Evolutionary conservation across 2,329 filamentous ascomycete species (phyloP).

Genomic region (Penicillium polonicum): DNA sequence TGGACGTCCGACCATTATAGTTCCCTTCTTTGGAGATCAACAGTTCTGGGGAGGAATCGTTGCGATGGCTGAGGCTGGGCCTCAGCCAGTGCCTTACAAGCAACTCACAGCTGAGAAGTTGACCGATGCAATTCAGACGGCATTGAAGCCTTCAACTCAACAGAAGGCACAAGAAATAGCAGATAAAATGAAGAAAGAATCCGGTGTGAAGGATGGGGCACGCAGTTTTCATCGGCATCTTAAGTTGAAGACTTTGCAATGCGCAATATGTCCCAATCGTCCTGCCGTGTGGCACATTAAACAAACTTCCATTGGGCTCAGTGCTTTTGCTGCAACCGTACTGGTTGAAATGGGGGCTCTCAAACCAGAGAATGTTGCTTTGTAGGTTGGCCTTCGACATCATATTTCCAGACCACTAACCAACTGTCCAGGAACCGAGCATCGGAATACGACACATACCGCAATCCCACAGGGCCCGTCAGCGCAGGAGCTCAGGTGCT

Average conservation of each 20-base stretch:
- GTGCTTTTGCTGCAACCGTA: constrained; percentile 69
- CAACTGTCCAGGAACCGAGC: constrained; percentile 46
- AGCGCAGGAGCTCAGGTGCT: constrained; percentile 74
- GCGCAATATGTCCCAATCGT: constrained; percentile 65
- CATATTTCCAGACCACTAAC: constrained; percentile 27
- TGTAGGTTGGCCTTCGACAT: constrained; percentile 49
- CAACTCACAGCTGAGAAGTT: constrained; percentile 65
- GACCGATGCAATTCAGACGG: constrained; percentile 61
- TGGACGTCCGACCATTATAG: constrained; percentile 75
- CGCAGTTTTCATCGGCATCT: constrained; percentile 71
- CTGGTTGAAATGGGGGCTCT: constrained; percentile 65
- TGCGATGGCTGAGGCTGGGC: constrained; percentile 68
- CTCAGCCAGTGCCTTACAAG: constrained; percentile 67
- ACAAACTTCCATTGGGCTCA: constrained; percentile 65
- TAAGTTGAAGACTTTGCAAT: constrained; percentile 65
- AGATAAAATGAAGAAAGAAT: constrained; percentile 64
- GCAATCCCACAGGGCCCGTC: constrained; percentile 76
- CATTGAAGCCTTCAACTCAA: constrained; percentile 60
- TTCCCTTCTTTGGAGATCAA: constrained; percentile 86
- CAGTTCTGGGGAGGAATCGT: constrained; percentile 82
- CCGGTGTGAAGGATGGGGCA: constrained; percentile 62
- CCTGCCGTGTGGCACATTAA: constrained; percentile 74
- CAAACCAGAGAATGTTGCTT: constrained; percentile 68
- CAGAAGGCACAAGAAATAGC: constrained; percentile 60
- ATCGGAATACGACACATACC: constrained; percentile 72